Evolutionary conservation across 2,329 filamentous ascomycete species (phyloP).

Genomic region (Albifimbria verrucaria): DNA sequence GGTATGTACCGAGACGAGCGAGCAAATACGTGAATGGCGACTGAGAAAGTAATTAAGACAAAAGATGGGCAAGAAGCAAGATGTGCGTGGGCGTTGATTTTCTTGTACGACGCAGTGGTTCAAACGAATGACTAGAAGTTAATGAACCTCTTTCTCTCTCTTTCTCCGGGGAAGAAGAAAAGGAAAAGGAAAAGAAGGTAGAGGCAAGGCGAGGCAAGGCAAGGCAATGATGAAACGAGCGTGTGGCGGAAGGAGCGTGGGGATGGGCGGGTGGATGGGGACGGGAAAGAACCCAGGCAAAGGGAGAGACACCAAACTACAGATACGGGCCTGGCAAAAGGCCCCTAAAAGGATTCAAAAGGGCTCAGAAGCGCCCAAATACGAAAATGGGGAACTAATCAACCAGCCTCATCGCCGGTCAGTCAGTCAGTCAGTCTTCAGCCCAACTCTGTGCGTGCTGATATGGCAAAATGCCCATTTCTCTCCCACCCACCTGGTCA

Average conservation of each 20-base stretch:
- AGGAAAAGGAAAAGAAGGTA: background rate
- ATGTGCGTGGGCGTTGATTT: background rate
- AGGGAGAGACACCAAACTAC: background rate
- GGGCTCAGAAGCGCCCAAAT: too few species aligned
- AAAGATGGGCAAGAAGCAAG: background rate
- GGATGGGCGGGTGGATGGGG: background rate
- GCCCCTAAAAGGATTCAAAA: too few species aligned
- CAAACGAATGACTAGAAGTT: conserved; percentile 10
- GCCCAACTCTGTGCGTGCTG: too few species aligned
- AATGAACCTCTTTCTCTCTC: background rate
- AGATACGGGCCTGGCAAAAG: too few species aligned
- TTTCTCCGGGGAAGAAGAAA: too few species aligned
- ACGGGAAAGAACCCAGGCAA: background rate
- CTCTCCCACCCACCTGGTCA: too few species aligned
- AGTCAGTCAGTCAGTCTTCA: too few species aligned
- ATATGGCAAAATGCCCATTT: too few species aligned
- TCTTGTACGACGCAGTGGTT: background rate
- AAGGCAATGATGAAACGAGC: background rate
- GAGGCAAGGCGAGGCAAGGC: background rate
- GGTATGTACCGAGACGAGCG: too few species aligned
- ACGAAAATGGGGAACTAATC: too few species aligned
- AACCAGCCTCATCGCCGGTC: too few species aligned
- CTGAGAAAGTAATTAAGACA: background rate
- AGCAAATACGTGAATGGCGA: background rate
- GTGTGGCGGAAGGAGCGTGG: background rate